Evolutionary conservation across 2,329 filamentous ascomycete genomes (phyloP).

Genomic region (Fusarium sp.): DNA sequence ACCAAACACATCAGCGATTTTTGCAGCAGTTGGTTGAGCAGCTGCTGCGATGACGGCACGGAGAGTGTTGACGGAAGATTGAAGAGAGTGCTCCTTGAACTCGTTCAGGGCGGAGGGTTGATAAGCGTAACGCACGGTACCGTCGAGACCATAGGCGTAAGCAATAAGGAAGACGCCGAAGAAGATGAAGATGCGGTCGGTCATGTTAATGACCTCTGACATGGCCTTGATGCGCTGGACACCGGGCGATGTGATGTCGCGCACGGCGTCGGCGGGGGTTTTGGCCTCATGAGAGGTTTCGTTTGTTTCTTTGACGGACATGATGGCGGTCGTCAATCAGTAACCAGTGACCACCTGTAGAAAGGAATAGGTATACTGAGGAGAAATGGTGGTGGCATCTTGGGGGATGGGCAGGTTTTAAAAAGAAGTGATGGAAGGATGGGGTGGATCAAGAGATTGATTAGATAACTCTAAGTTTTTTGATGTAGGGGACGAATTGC

Average conservation of each 20-base stretch:
- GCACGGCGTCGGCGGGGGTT: conserved; percentile 42
- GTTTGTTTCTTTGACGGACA: conserved; percentile 21
- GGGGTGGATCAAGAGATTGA: conserved; percentile 25
- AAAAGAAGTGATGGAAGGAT: background rate
- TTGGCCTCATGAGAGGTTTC: conserved; percentile 12
- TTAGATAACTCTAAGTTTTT: conserved; percentile 36
- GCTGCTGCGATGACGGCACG: conserved; percentile 70
- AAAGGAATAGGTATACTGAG: background rate
- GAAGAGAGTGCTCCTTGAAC: conserved; percentile 64
- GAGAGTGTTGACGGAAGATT: conserved; percentile 68
- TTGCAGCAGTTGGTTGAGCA: conserved; percentile 67
- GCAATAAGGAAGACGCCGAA: conserved; percentile 70
- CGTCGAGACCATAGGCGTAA: conserved; percentile 72
- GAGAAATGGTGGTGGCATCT: background rate
- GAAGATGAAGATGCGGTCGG: conserved; percentile 68
- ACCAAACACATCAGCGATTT: conserved; percentile 73
- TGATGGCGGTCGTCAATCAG: no score
- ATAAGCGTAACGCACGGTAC: conserved; percentile 65
- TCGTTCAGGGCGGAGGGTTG: conserved; percentile 65
- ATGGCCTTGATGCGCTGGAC: conserved; percentile 70
- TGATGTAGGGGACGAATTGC: background rate
- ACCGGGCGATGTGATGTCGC: conserved; percentile 59
- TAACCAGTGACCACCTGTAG: no score
- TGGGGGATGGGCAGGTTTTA: conserved; percentile 2
- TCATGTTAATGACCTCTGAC: conserved; percentile 60